Evolutionary conservation across 2,329 filamentous ascomycete species (phyloP), one percentile per base, ranked within the genome.

Genomic region (Apiospora saccharicola): DNA sequence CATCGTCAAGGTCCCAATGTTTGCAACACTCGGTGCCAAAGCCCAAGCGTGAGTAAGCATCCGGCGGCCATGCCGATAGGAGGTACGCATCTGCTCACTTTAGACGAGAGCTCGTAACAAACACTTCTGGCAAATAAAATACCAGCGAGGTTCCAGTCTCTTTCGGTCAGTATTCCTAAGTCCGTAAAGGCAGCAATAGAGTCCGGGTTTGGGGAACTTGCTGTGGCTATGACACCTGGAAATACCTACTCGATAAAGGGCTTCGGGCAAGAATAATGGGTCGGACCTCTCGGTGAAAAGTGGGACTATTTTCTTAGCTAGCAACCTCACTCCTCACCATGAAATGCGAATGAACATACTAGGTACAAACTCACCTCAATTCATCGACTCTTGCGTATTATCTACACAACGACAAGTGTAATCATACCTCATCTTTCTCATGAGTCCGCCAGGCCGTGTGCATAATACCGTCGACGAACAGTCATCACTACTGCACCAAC

Each of bases 401-500:
- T 64, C 57, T 41, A 64, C 57, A 41, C 57, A 41, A n/a, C 19
- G 34, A 7, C 57, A 12, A 4, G 3, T 41, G 3, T 41, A 4
- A 64, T 3, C 12, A 14, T n/a, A 41, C 34, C n/a, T 14, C 2
- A 8, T 6, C 19, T n/a, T n/a, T 41, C 57, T 7, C 57, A 64
- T 64, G 57, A 64, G 57, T 41, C 22, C 57, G 12, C 3, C 22
- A 41, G 34, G 12, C 34, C 53, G 16, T 5, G 16, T 10, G 8
- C 53, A 61, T 34, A 34, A 7, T 8, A 14, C 44, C 67, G 26
- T 22, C 12, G 47, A 49, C 44, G 67, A 69, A 30, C 26, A 69
- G 26, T 34, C 67, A 7, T 43, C 67, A 14, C 67, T 69, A 19
- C 43, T 69, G 19, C 67, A 64, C 34, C 57, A n/a, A 22, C 49